phyloP scores from a whole-genome alignment of 2,329 filamentous ascomycete species.

The Rasamsonia emersonii region DNA sequence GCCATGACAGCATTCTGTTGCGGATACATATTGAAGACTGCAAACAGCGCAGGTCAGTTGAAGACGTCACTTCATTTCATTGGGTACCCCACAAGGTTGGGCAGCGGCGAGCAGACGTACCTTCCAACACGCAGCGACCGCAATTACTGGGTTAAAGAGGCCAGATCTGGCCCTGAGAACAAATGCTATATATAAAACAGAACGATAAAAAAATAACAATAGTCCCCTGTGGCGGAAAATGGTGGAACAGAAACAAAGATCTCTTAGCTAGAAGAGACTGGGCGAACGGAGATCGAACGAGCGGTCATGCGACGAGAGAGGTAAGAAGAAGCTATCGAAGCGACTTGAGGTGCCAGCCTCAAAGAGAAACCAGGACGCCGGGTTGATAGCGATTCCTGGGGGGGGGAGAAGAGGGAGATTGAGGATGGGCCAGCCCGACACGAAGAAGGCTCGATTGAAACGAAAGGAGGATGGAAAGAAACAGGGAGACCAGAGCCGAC shows the following conservation, averaged over 20 bases:
- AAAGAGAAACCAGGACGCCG: constrained; percentile 11
- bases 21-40: constrained; percentile 56
- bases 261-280: constrained; percentile 4
- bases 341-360: constrained; percentile 14
- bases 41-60: constrained; percentile 12
- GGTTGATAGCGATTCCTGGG: too few species aligned
- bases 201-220: not conserved
- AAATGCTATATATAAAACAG: too few species aligned
- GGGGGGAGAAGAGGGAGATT: constrained; percentile 10
- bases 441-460: too few species aligned
- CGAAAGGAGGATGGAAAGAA: constrained; percentile 6
- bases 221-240: not conserved
- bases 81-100: too few species aligned
- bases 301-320: constrained; percentile 18
- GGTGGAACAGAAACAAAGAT: constrained; percentile 1
- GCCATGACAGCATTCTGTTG: constrained; percentile 77
- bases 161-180: too few species aligned
- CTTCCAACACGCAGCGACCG: too few species aligned
- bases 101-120: too few species aligned
- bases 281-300: constrained; percentile 11
- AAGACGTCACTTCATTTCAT: too few species aligned
- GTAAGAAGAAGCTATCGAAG: constrained; percentile 19
- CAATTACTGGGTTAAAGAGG: too few species aligned
- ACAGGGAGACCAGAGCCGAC: too few species aligned
- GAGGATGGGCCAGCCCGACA: too few species aligned